Conservation (phyloP, 1,139 yeast genomes). For the Yamadazyma mexicana region DNA sequence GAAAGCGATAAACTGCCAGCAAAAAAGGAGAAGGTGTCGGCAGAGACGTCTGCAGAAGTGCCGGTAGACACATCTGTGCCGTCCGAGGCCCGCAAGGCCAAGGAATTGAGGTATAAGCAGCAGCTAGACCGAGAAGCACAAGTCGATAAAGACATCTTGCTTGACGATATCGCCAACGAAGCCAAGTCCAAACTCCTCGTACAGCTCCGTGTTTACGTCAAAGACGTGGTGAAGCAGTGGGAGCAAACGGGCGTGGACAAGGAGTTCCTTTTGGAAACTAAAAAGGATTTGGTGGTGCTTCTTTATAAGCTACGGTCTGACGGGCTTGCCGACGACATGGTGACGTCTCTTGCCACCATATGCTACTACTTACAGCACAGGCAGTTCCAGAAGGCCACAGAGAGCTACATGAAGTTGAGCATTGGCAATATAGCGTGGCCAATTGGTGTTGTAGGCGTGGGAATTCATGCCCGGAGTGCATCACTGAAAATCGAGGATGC, state of each 20-base stretch:
- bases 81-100: slow-evolving; percentile 4
- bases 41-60: background rate
- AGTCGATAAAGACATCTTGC: slow-evolving; percentile 26
- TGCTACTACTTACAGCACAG: slow-evolving; percentile 57
- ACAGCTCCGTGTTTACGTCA: slow-evolving; percentile 52
- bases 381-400: slow-evolving; percentile 59
- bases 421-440: slow-evolving; percentile 95
- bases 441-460: slow-evolving; percentile 77
- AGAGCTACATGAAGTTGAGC: slow-evolving; percentile 71
- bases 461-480: slow-evolving; percentile 75
- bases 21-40: background rate
- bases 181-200: slow-evolving; percentile 29
- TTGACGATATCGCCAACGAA: slow-evolving; percentile 34
- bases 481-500: slow-evolving; percentile 33
- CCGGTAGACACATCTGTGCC: background rate
- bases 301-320: slow-evolving; percentile 56
- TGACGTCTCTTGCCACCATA: slow-evolving; percentile 61
- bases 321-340: slow-evolving; percentile 41
- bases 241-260: slow-evolving; percentile 17
- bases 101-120: slow-evolving; percentile 10
- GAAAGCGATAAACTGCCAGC: background rate
- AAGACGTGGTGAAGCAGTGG: slow-evolving; percentile 49
- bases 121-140: slow-evolving; percentile 19
- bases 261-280: slow-evolving; percentile 51
- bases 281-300: slow-evolving; percentile 58